phyloP scores from a whole-genome alignment of 371 early-diverging fungal species.

The Catenaria anguillulae region DNA sequence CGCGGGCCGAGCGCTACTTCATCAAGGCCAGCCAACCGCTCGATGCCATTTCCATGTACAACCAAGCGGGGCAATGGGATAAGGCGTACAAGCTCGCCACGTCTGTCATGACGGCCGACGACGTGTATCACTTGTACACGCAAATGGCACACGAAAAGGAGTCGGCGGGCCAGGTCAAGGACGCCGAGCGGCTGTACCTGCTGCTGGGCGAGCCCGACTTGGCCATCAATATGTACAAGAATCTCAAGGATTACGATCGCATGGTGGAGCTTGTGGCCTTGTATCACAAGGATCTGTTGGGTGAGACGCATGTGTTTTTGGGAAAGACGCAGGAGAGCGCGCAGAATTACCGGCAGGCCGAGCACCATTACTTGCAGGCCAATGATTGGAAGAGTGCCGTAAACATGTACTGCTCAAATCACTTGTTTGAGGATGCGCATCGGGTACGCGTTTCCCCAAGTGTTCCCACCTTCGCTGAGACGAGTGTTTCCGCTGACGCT shows the following conservation, averaged over 20 bases:
- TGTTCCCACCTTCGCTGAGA: not conserved
- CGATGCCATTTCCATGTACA: slow-evolving; percentile 41
- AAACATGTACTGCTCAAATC: slow-evolving; percentile 41
- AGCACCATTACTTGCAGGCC: slow-evolving; percentile 37
- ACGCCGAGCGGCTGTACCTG: slow-evolving; percentile 39
- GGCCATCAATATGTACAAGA: slow-evolving; percentile 47
- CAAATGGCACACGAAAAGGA: slow-evolving; percentile 36
- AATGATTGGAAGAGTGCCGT: slow-evolving; percentile 40
- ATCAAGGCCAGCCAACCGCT: slow-evolving; percentile 27
- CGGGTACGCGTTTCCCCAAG: slow-evolving; percentile 20
- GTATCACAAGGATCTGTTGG: slow-evolving; percentile 33
- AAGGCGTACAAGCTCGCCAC: slow-evolving; percentile 34
- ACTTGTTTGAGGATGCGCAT: slow-evolving; percentile 37
- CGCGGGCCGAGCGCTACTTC: slow-evolving; percentile 32
- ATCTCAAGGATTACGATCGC: slow-evolving; percentile 35
- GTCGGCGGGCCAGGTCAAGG: slow-evolving; percentile 27
- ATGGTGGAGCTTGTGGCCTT: slow-evolving; percentile 38
- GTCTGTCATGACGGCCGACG: slow-evolving; percentile 29
- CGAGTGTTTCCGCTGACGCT: not conserved
- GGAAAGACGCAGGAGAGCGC: slow-evolving; percentile 37
- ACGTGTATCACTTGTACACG: slow-evolving; percentile 29
- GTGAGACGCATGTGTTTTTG: slow-evolving; percentile 35
- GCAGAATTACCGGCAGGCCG: slow-evolving; percentile 32
- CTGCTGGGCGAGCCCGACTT: slow-evolving; percentile 35
- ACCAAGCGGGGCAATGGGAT: slow-evolving; percentile 31